Conservation (phyloP, 495 filamentous ascomycete species). For the Corynascus novoguineensis region DNA sequence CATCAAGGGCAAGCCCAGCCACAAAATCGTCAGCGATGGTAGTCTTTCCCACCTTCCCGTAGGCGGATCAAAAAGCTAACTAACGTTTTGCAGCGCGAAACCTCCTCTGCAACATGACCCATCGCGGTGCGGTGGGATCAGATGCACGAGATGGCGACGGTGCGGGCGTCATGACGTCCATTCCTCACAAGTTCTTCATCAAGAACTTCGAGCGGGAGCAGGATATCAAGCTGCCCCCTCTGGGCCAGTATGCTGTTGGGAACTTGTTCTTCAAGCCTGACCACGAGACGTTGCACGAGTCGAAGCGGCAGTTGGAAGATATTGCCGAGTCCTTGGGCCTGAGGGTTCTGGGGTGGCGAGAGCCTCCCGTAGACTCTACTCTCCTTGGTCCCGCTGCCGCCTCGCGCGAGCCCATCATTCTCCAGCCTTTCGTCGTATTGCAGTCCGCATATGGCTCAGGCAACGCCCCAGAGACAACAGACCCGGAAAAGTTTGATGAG, state of each 20-base stretch:
- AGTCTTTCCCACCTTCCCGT: constrained; percentile 30
- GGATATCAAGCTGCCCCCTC: constrained; percentile 75
- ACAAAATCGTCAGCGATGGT: constrained; percentile 99
- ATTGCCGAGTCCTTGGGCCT: constrained; percentile 82
- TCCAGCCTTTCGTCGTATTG: constrained; percentile 94
- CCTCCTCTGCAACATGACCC: constrained; percentile 99
- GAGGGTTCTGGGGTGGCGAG: constrained; percentile 93
- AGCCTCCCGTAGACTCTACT: constrained; percentile 86
- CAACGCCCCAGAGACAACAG: constrained; percentile 71
- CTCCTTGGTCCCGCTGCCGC: constrained; percentile 90
- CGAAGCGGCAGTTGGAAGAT: constrained; percentile 83
- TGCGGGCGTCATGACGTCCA: constrained; percentile 98
- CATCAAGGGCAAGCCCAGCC: constrained; percentile 94
- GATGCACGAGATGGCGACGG: constrained; percentile 97
- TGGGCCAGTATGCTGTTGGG: constrained; percentile 93
- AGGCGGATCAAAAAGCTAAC: constrained; percentile 1
- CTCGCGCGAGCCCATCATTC: constrained; percentile 88
- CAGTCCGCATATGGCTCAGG: constrained; percentile 80
- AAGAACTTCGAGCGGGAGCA: constrained; percentile 95
- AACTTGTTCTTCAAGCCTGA: constrained; percentile 99
- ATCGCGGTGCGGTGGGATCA: constrained; percentile 95
- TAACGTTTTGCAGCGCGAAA: constrained; percentile 60
- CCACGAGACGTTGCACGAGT: constrained; percentile 77
- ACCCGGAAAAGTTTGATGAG: constrained; percentile 76
- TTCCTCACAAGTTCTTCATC: constrained; percentile 97